A percentile compares a stretch with the other conserved stretches of the same genome.
Conservation (phyloP, 345 rosid genomes). For the Crucihimalaya himalaica region DNA sequence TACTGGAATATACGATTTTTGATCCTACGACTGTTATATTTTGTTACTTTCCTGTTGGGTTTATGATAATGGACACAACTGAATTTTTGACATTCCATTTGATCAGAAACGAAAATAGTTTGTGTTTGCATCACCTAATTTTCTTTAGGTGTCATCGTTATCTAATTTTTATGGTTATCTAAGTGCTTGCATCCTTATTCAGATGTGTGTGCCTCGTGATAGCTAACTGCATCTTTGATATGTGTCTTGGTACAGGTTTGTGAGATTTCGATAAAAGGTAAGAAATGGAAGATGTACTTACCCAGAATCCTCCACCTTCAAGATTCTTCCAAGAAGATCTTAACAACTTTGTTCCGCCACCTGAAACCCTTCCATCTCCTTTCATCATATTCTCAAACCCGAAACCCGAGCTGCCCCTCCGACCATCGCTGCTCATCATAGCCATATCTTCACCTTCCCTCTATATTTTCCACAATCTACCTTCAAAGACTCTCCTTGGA, state of each 20-base stretch:
- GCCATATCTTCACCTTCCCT: constrained; percentile 75
- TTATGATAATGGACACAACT: background rate
- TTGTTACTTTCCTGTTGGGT: background rate
- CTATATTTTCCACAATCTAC: constrained; percentile 52
- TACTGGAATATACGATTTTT: no score
- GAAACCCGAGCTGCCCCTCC: constrained; percentile 55
- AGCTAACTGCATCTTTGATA: constrained; percentile 11
- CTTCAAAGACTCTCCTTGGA: constrained; percentile 68
- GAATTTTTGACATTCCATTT: background rate
- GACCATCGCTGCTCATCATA: constrained; percentile 69
- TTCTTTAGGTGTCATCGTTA: background rate
- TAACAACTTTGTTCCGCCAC: constrained; percentile 65
- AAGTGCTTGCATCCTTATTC: background rate
- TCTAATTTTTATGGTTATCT: background rate
- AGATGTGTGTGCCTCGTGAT: background rate
- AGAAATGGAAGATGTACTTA: constrained; percentile 86
- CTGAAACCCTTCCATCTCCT: constrained; percentile 64
- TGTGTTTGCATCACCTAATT: background rate
- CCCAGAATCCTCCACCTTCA: constrained; percentile 93
- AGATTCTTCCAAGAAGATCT: constrained; percentile 95
- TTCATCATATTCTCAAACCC: constrained; percentile 65
- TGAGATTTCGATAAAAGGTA: constrained; percentile 6
- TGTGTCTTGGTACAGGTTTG: constrained; percentile 6
- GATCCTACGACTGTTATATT: background rate
- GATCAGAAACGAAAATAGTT: background rate